Percentiles rank a stretch among this genome's conserved stretches.
These are phyloP conservation scores for Fusarium sp. DNA, from an alignment of 2,329 filamentous ascomycete species.

Conservation along the genomic window DNA sequence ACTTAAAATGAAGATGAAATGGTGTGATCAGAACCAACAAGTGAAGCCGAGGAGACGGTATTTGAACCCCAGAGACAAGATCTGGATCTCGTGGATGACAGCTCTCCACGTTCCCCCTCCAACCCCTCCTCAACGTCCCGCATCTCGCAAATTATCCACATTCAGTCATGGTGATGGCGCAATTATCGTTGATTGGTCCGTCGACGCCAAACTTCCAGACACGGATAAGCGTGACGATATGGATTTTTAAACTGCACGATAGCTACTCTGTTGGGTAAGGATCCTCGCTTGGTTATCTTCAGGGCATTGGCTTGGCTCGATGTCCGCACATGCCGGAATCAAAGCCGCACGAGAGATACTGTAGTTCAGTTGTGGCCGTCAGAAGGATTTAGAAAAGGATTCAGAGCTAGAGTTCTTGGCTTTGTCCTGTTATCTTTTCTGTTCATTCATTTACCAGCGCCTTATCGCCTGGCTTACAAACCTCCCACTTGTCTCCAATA, in stretches of 20 bases:
- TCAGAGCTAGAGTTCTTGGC: neutral
- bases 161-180: conserved; percentile 6
- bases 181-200: neutral
- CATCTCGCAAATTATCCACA: conserved; percentile 24
- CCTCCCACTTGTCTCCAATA: neutral
- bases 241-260: neutral
- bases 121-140: neutral
- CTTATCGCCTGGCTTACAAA: neutral
- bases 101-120: neutral
- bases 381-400: neutral
- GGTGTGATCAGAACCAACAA: neutral
- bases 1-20: neutral
- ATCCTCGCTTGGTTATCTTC: conserved; percentile 36
- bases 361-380: neutral
- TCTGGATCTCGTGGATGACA: neutral
- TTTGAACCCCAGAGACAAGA: conserved; percentile 16
- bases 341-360: neutral
- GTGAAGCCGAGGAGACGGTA: neutral
- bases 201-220: conserved; percentile 4
- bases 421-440: neutral
- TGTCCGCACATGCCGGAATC: neutral
- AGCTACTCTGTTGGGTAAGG: conserved; percentile 6
- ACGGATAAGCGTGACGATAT: conserved; percentile 2
- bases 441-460: too few species aligned
- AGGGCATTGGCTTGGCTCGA: neutral